A percentile compares a stretch with the other conserved stretches of the same genome.
Conservation (phyloP, 164 flowering plant species). For the Warburgia ugandensis region DNA sequence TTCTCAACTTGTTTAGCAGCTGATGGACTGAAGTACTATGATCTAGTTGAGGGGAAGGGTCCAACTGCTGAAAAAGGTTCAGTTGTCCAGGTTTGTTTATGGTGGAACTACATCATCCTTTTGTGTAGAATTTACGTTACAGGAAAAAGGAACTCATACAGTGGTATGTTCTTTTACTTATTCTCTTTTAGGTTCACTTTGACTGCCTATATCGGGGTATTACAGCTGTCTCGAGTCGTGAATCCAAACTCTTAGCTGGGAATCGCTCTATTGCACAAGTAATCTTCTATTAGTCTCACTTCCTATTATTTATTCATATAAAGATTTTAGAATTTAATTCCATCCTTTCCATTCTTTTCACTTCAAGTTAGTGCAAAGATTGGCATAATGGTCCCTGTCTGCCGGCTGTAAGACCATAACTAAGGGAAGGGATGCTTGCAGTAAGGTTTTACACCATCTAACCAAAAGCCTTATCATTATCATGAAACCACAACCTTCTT, state of each 20-base stretch:
- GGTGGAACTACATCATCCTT: constrained; percentile 4
- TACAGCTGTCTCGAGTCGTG: constrained; percentile 85
- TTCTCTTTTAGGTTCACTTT: constrained; percentile 67
- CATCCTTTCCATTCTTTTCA: too few relatives aligned
- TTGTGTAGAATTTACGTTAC: neutral
- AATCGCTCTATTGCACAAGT: constrained; percentile 92
- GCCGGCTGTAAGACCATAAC: too few relatives aligned
- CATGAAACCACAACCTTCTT: too few relatives aligned
- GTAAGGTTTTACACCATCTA: too few relatives aligned
- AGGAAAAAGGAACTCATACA: neutral
- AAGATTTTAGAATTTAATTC: too few relatives aligned
- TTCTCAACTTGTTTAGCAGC: constrained; percentile 40
- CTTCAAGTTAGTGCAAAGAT: too few relatives aligned
- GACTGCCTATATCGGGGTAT: constrained; percentile 83
- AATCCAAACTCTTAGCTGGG: constrained; percentile 88
- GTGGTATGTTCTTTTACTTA: neutral
- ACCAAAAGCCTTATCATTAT: too few relatives aligned
- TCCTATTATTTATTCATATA: too few relatives aligned
- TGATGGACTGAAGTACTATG: constrained; percentile 84
- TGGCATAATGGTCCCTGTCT: too few relatives aligned
- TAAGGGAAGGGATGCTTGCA: too few relatives aligned
- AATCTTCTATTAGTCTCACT: too few relatives aligned
- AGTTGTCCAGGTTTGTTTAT: constrained; percentile 57
- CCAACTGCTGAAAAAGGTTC: constrained; percentile 71
- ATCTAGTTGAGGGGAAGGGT: constrained; percentile 80